Conservation (phyloP, 176 grass and related monocot species). For the Oryza brachyantha region DNA sequence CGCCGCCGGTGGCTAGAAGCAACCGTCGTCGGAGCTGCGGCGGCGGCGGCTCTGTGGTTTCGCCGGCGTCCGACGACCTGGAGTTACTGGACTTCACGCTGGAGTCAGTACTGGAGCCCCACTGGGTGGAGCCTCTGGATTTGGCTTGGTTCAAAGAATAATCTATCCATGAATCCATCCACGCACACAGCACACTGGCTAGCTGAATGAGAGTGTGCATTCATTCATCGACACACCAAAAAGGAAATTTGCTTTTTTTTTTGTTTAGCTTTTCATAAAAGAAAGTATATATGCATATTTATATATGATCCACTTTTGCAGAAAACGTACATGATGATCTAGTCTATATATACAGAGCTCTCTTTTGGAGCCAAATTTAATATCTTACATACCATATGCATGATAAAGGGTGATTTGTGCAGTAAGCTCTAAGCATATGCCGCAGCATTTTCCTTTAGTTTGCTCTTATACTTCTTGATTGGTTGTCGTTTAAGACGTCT, state of each 20-base stretch:
- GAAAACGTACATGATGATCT: background rate
- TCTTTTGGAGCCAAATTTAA: background rate
- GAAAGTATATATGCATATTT: too few species aligned
- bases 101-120: constrained; percentile 2
- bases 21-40: background rate
- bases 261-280: background rate
- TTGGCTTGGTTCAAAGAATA: constrained; percentile 39
- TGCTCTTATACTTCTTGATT: too few species aligned
- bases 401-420: background rate
- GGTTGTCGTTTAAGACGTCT: too few species aligned
- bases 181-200: background rate
- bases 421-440: background rate
- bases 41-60: background rate
- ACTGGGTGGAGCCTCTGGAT: constrained; percentile 51
- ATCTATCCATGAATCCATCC: too few species aligned
- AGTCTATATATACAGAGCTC: background rate
- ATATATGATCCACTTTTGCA: background rate
- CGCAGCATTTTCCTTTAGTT: background rate
- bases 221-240: background rate
- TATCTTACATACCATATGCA: background rate
- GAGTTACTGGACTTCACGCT: constrained; percentile 21
- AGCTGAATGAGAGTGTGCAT: constrained; percentile 10
- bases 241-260: background rate
- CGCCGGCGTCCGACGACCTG: background rate
- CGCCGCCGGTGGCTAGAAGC: background rate